phyloP scores from a whole-genome alignment of 306 rosid species.

The Cucurbita moschata region DNA sequence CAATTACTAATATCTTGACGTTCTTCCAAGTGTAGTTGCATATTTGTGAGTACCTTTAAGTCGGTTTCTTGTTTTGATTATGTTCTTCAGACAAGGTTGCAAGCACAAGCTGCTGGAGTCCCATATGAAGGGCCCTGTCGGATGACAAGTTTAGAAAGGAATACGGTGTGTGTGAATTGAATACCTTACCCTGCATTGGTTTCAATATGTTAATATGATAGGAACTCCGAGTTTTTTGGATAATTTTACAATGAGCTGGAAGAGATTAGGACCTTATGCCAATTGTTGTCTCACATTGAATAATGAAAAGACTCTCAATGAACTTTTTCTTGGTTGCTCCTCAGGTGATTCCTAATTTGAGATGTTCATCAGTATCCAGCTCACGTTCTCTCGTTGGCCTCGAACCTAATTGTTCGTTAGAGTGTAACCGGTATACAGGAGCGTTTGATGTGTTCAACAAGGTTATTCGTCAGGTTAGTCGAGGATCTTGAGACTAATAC shows the following conservation, averaged over 20 bases:
- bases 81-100: constrained; percentile 66
- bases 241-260: neutral
- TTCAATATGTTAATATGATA: neutral
- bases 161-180: constrained; percentile 20
- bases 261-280: neutral
- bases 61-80: neutral
- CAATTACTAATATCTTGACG: neutral
- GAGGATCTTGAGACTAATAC: neutral
- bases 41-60: neutral
- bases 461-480: constrained; percentile 67
- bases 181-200: neutral
- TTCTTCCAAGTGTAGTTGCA: neutral
- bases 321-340: constrained; percentile 6
- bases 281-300: neutral
- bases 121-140: constrained; percentile 41
- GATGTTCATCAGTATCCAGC: constrained; percentile 13
- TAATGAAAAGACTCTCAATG: neutral
- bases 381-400: constrained; percentile 22
- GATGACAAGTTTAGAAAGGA: constrained; percentile 32
- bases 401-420: constrained; percentile 28
- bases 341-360: constrained; percentile 34
- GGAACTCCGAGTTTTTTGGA: neutral
- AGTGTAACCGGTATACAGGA: constrained; percentile 49
- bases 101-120: constrained; percentile 95
- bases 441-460: constrained; percentile 64